Base-by-base conservation (phyloP, 2,329 filamentous ascomycete genomes). In the Neurospora sp. region DNA sequence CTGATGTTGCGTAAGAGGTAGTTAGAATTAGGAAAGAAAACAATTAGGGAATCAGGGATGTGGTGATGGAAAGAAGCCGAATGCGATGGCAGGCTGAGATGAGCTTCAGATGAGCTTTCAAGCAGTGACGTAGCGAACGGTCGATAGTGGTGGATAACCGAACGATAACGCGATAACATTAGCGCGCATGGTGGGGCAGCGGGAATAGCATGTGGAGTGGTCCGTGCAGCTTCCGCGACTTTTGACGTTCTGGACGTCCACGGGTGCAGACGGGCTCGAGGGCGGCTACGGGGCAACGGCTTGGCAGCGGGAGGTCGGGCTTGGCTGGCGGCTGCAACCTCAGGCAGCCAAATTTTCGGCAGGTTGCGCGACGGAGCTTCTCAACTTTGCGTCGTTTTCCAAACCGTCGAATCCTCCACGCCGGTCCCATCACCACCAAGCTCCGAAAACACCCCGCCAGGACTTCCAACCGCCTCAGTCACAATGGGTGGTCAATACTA, bases 401-500 rank as follows among this genome's bases (percentile, higher is more conserved):
- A 71, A 46, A 68, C 67, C 70, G 52, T 58, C 6, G 52, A 68
- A 19, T 36, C 67, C 40, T 68, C 38, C 67, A 68, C 52, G 52
- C 52, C 52, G 52, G 52, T 66, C 46, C 68, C 70, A 70, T 67
- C 69, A 58, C 15, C 69, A 67, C 67, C 70, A 66, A 46, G 52
- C 52, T 71, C 70, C 72, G 72, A 36, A 73, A 70, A 52, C 67
- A 74, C 73, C 73, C 75, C 74, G 71, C 70, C 77, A 74, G 66
- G 71, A 74, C 73, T 67, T 68, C 73, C 74, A 73, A 71, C 72
- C 73, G 75, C 73, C 74, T 66, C 76, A 77, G 76, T 75, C 80
- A 83, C 78, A 71, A 85, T 85, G 83, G 82, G 82, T 75, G 82
- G 82, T 75, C 78, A 79, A 74, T 81, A 79, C 76, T 89, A 89